Evolutionary conservation across 768 basidiomycete species (phyloP).

Genomic region (Scleroderma bovista): DNA sequence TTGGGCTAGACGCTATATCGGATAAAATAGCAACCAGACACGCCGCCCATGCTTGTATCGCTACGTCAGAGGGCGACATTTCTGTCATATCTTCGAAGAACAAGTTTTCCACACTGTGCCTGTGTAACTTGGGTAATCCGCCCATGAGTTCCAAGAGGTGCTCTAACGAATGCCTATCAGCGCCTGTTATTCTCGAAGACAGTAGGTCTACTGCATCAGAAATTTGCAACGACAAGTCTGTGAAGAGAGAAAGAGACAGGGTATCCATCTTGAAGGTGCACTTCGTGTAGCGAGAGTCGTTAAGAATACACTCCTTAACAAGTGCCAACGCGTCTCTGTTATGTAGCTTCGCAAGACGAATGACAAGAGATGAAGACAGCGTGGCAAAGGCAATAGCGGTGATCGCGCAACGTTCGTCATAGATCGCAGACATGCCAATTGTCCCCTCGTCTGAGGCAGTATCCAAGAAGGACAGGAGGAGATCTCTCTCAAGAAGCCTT

Average conservation of each 20-base stretch:
- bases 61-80: constrained; percentile 18
- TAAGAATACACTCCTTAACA: constrained; percentile 30
- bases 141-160: constrained; percentile 36
- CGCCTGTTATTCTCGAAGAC: constrained; percentile 18
- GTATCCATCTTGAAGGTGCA: constrained; percentile 44
- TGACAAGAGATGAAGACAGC: constrained; percentile 27
- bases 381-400: constrained; percentile 38
- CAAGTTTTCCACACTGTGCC: constrained; percentile 19
- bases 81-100: constrained; percentile 27
- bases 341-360: constrained; percentile 18
- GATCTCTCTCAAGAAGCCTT: constrained; percentile 9
- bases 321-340: constrained; percentile 12
- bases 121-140: constrained; percentile 27
- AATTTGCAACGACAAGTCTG: constrained; percentile 34
- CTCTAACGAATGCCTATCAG: constrained; percentile 27
- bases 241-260: constrained; percentile 34
- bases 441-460: constrained; percentile 14
- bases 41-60: constrained; percentile 43
- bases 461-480: constrained; percentile 21
- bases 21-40: constrained; percentile 29
- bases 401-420: constrained; percentile 31
- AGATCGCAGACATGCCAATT: constrained; percentile 41
- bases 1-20: constrained; percentile 12
- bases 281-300: constrained; percentile 25
- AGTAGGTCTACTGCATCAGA: constrained; percentile 37